Percentiles rank a stretch among this genome's conserved stretches.
Conservation (phyloP, 2,329 filamentous ascomycete species). For the Sporothrix euskadiensis region DNA sequence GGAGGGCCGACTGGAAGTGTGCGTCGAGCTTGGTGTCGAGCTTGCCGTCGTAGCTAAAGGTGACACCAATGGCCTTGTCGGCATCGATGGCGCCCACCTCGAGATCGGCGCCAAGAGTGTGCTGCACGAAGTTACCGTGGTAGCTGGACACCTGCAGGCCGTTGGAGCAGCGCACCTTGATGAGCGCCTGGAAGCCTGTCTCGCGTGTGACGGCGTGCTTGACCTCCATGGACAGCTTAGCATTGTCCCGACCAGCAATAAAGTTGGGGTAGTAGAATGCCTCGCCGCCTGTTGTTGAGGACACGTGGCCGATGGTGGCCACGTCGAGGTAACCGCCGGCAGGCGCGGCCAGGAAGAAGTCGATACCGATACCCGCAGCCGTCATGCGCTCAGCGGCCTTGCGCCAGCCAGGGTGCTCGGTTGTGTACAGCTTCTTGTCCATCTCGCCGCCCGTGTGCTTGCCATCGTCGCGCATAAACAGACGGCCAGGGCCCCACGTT, state of each 20-base stretch:
- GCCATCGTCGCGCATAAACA: conserved; percentile 84
- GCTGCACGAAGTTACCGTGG: conserved; percentile 93
- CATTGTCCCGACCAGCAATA: conserved; percentile 78
- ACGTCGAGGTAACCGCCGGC: conserved; percentile 90
- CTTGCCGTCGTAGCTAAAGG: conserved; percentile 95
- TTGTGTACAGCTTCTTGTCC: conserved; percentile 88
- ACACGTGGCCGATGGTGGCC: conserved; percentile 87
- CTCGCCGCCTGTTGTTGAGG: conserved; percentile 89
- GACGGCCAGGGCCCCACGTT: conserved; percentile 83
- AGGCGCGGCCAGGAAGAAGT: conserved; percentile 92
- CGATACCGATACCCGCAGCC: conserved; percentile 79
- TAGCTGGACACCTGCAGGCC: conserved; percentile 92
- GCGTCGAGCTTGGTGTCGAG: conserved; percentile 95
- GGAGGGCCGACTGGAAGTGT: conserved; percentile 91
- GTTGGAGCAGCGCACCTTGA: conserved; percentile 98
- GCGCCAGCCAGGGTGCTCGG: conserved; percentile 84
- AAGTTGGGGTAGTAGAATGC: conserved; percentile 98
- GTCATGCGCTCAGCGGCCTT: conserved; percentile 87
- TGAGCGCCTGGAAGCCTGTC: conserved; percentile 91
- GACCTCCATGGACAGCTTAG: conserved; percentile 82
- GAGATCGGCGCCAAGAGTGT: conserved; percentile 90
- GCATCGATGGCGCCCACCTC: conserved; percentile 91
- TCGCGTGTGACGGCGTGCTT: conserved; percentile 83
- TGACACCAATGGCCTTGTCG: conserved; percentile 88
- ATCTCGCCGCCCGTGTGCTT: conserved; percentile 83